These are phyloP conservation scores for Coleophoma crateriformis DNA, from an alignment of 2,329 filamentous ascomycete genomes.

Conservation along the genomic window DNA sequence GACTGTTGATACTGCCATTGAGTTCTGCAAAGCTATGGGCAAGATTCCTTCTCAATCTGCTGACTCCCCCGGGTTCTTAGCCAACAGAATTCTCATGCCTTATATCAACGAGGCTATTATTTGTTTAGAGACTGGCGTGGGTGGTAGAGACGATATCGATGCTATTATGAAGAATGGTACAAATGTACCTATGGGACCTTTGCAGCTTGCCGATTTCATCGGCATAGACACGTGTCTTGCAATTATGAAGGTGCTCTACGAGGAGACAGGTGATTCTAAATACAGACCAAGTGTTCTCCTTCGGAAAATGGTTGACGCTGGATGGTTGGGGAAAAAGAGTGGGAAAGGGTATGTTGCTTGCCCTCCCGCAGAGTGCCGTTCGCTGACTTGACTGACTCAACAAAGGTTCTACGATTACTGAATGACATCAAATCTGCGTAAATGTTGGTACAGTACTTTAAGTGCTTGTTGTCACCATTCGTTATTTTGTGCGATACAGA, in stretches of 20 bases:
- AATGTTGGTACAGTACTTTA: too few species aligned
- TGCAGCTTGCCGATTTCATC: constrained; percentile 94
- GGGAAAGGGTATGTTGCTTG: constrained; percentile 62
- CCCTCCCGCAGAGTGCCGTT: not conserved
- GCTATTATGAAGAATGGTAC: constrained; percentile 99
- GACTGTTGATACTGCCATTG: constrained; percentile 77
- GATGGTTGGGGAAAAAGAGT: constrained; percentile 96
- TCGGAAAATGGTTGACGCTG: constrained; percentile 94
- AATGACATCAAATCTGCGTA: not conserved
- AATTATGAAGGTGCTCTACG: constrained; percentile 93
- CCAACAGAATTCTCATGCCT: constrained; percentile 96
- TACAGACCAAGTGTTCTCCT: constrained; percentile 86
- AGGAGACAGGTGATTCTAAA: constrained; percentile 91
- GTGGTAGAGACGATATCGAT: constrained; percentile 86
- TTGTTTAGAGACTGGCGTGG: constrained; percentile 90
- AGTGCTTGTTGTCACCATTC: too few species aligned
- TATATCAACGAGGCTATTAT: constrained; percentile 99
- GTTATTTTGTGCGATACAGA: too few species aligned
- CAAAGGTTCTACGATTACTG: constrained; percentile 27
- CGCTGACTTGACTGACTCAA: constrained; percentile 14
- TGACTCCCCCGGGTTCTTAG: constrained; percentile 89
- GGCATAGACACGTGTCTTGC: constrained; percentile 92
- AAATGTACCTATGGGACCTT: constrained; percentile 95
- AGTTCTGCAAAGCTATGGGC: constrained; percentile 86
- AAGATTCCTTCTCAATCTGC: constrained; percentile 85